Base-by-base conservation (phyloP, 2,329 filamentous ascomycete species). In the Botrytis fragariae region DNA sequence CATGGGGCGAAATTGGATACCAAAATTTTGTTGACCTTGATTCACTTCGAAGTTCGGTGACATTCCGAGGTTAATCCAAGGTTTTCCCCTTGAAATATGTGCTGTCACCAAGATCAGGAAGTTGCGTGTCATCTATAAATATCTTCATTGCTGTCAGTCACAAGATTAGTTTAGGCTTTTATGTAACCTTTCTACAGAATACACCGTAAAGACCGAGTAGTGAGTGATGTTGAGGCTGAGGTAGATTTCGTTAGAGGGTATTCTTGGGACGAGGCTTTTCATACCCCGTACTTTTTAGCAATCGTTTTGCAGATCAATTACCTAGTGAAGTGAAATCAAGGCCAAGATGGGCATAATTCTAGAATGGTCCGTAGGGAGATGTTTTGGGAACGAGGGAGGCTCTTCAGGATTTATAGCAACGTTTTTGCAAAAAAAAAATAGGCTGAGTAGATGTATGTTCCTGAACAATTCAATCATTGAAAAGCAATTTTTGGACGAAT, bases 71-170 rank as follows among this genome's bases (percentile, higher is more conserved):
- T 32, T 68, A 29, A 16, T 57, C 48, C 64, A 68, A 68, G 45
- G 63, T 12, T 67, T 54, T 65, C 9, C 32, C 9, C 18, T 37
- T 37, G 61, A 22, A 42, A 44, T 29, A 29, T 63, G 37, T 57
- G 61, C 61, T 42, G 37, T 25, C 25, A 20, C 18, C 18, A 39
- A 18, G 25, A 39, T 6, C 51, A 29, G 45, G 35, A 68, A n/a
- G 14, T 54, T 69, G 65, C 65, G 48, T 37, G 65, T 57, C 48
- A 18, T 69, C 48, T 57, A 69, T 57, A 42, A 57, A 57, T 57
- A 69, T 57, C 48, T 57, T 57, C 48, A 14, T 32, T 29, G 29
- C 35, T 48, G 44, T 12, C 32, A 35, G 35, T 37, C 12, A 20
- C n/a, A 16, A 39, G 42, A 39, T 54, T 29, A 42, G 10, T n/a